These are phyloP conservation scores for Diaporthe ilicicola DNA, from an alignment of 2,329 filamentous ascomycete genomes.

Conservation along the genomic window DNA sequence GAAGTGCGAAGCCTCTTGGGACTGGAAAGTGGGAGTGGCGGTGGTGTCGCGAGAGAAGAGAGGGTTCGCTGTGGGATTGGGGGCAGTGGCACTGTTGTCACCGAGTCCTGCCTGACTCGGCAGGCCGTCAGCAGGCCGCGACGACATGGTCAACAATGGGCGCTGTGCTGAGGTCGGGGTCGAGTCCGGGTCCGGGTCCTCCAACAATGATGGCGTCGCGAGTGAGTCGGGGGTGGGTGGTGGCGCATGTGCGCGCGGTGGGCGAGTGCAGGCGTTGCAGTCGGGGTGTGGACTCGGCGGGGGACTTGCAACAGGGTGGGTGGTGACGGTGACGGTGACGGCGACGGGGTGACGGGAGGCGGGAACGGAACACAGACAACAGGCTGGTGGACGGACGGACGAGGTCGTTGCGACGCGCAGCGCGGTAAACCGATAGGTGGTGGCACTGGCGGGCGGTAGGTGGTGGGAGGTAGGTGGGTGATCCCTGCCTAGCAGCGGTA, in stretches of 20 bases:
- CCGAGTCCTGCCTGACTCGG: slow-evolving; percentile 27
- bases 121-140: slow-evolving; percentile 31
- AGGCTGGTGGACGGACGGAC: slow-evolving; percentile 5
- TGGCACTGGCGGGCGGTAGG: slow-evolving; percentile 14
- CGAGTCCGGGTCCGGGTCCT: not conserved
- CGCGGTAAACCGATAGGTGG: slow-evolving; percentile 16
- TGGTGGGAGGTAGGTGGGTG: slow-evolving; percentile 5
- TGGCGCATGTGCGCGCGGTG: slow-evolving; percentile 9
- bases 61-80: slow-evolving; percentile 1
- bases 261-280: not conserved
- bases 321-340: not conserved
- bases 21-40: not conserved
- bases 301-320: not conserved
- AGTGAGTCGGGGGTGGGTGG: not conserved
- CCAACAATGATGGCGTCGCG: slow-evolving; percentile 23
- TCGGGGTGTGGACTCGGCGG: not conserved
- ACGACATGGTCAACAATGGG: slow-evolving; percentile 31
- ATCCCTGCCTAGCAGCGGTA: slow-evolving; percentile 15
- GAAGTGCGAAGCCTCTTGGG: not conserved
- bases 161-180: not conserved
- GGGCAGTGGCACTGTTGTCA: slow-evolving; percentile 11
- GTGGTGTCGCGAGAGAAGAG: not conserved
- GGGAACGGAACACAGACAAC: slow-evolving; percentile 2
- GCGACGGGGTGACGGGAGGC: slow-evolving; percentile 2
- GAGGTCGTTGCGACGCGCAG: slow-evolving; percentile 30